phyloP scores from a whole-genome alignment of 192 early-diverging fungal genomes.

The Linnemannia hyalina region DNA sequence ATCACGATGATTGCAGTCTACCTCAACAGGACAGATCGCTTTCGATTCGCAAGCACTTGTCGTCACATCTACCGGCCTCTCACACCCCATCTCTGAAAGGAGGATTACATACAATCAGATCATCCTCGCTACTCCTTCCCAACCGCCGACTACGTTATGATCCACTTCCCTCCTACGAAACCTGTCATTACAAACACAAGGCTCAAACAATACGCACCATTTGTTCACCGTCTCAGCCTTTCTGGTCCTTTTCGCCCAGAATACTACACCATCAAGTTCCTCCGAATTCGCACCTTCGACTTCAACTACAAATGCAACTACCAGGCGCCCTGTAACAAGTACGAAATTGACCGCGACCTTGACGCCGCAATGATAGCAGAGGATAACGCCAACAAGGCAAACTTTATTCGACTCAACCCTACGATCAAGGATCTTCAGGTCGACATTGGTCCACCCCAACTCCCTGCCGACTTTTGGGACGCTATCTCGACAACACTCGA shows the following conservation, averaged over 20 bases:
- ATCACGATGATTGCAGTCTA: too few relatives aligned
- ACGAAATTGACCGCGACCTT: background rate
- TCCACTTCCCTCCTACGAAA: background rate
- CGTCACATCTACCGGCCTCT: background rate
- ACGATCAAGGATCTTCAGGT: background rate
- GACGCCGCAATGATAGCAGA: background rate
- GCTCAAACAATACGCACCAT: background rate
- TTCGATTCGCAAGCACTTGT: too few relatives aligned
- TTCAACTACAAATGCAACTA: background rate
- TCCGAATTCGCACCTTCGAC: background rate
- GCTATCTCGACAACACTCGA: background rate
- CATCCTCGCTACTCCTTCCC: background rate
- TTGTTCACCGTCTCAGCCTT: background rate
- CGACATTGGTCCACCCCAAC: background rate
- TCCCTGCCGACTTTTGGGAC: background rate
- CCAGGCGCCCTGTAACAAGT: background rate
- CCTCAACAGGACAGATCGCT: too few relatives aligned
- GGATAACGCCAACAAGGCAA: too few relatives aligned
- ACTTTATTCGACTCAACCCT: background rate
- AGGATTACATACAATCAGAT: background rate
- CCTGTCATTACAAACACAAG: background rate
- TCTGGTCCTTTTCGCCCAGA: background rate
- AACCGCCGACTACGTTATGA: too few relatives aligned
- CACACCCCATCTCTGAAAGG: background rate
- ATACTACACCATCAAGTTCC: background rate